Percentiles rank a stretch among this genome's conserved stretches.
phyloP scores from a whole-genome alignment of 495 filamentous ascomycete species.

The Penicillium canariense region DNA sequence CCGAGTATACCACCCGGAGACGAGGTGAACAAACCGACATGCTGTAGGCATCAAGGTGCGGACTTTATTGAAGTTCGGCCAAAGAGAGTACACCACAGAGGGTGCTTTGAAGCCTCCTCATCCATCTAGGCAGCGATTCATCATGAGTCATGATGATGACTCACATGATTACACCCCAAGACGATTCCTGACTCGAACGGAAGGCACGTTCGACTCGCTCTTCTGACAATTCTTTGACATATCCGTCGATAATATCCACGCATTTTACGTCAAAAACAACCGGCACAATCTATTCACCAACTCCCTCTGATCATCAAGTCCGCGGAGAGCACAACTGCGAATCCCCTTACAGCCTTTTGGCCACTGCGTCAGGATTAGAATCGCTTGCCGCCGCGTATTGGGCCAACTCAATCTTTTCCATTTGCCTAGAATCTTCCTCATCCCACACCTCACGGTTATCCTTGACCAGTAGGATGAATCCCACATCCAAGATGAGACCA shows the following conservation, averaged over 20 bases:
- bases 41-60: too few relatives aligned
- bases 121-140: not conserved
- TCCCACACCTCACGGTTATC: slow-evolving; percentile 45
- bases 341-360: not conserved
- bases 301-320: not conserved
- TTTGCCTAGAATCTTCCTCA: slow-evolving; percentile 20
- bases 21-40: too few relatives aligned
- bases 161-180: too few relatives aligned
- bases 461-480: slow-evolving; percentile 39
- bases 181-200: too few relatives aligned
- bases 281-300: too few relatives aligned
- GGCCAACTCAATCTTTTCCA: slow-evolving; percentile 17
- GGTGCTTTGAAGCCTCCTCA: not conserved
- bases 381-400: slow-evolving; percentile 21
- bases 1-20: not conserved
- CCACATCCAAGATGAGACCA: slow-evolving; percentile 38
- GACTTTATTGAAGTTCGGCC: too few relatives aligned
- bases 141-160: not conserved
- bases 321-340: not conserved
- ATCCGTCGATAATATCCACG: not conserved
- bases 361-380: not conserved
- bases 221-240: too few relatives aligned
- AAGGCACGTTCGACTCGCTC: too few relatives aligned
- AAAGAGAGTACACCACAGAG: too few relatives aligned
- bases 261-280: not conserved